These are phyloP conservation scores for Auricularia cornea DNA, from an alignment of 768 basidiomycete species.

Conservation along the genomic window DNA sequence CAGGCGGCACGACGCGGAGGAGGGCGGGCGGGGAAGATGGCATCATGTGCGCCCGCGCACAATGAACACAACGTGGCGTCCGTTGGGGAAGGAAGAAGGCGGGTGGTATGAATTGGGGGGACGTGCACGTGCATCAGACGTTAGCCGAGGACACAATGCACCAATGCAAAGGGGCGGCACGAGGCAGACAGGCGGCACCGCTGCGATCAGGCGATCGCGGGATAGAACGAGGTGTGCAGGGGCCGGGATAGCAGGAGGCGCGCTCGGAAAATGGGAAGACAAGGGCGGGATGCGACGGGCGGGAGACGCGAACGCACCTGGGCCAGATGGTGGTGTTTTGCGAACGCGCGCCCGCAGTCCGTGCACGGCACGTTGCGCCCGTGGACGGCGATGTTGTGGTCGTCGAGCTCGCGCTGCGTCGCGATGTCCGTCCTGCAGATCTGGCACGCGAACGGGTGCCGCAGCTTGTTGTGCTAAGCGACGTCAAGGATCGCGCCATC, in stretches of 20 bases:
- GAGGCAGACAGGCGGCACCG: neutral
- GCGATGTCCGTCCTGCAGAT: neutral
- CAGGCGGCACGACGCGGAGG: neutral
- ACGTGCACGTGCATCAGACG: neutral
- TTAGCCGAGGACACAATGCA: neutral
- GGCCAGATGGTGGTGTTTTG: neutral
- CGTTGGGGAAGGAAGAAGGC: too few species aligned
- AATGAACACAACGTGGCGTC: neutral
- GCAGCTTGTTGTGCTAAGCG: conserved; percentile 1
- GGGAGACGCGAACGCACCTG: neutral
- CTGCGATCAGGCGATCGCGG: too few species aligned
- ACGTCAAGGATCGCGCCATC: neutral
- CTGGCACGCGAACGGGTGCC: conserved; percentile 1
- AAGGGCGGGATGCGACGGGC: neutral
- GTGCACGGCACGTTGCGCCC: conserved; percentile 1
- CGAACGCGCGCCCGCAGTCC: conserved; percentile 1
- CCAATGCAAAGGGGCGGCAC: too few species aligned
- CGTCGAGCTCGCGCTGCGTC: conserved; percentile 1
- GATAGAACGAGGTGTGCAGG: too few species aligned
- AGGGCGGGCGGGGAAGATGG: neutral
- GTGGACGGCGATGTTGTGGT: neutral
- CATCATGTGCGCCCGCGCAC: neutral
- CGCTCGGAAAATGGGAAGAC: neutral
- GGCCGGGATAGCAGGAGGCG: neutral
- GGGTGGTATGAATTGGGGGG: neutral